A percentile compares a stretch with the other conserved stretches of the same genome.
phyloP scores from a whole-genome alignment of 768 basidiomycete species.

The Mrakia hoshinonis region DNA sequence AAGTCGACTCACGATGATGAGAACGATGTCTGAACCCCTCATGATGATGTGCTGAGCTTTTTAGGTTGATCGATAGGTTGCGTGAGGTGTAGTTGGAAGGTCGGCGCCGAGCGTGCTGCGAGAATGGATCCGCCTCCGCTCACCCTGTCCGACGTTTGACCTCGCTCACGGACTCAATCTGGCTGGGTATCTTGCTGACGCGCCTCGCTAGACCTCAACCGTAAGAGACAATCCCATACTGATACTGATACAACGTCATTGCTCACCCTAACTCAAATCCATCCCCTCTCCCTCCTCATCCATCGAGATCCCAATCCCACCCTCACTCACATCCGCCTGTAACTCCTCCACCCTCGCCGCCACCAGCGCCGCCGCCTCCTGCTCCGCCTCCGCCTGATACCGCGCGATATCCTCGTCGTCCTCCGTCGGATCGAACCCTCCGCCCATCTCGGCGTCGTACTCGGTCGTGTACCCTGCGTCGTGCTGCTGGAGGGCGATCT shows the following conservation, averaged over 20 bases:
- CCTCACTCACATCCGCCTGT: background rate
- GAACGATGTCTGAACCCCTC: constrained; percentile 1
- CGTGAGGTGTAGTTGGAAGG: background rate
- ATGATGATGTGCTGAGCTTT: background rate
- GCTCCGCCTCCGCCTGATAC: background rate
- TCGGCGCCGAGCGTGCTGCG: background rate
- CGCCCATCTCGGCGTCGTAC: background rate
- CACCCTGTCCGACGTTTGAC: background rate
- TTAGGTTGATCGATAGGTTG: background rate
- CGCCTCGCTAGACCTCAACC: no score
- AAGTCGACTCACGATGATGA: background rate
- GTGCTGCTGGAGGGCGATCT: background rate
- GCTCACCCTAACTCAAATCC: no score
- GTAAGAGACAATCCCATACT: no score
- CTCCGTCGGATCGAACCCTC: background rate
- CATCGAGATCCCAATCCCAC: background rate
- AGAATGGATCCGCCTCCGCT: background rate
- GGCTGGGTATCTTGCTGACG: no score
- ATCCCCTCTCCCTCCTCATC: background rate
- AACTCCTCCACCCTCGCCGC: background rate
- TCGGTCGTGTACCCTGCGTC: background rate
- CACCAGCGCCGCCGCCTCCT: background rate
- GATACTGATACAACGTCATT: no score
- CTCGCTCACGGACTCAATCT: no score
- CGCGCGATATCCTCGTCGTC: background rate